Evolutionary conservation across 306 rosid species (phyloP).

Genomic region (Nissolia schottii): DNA sequence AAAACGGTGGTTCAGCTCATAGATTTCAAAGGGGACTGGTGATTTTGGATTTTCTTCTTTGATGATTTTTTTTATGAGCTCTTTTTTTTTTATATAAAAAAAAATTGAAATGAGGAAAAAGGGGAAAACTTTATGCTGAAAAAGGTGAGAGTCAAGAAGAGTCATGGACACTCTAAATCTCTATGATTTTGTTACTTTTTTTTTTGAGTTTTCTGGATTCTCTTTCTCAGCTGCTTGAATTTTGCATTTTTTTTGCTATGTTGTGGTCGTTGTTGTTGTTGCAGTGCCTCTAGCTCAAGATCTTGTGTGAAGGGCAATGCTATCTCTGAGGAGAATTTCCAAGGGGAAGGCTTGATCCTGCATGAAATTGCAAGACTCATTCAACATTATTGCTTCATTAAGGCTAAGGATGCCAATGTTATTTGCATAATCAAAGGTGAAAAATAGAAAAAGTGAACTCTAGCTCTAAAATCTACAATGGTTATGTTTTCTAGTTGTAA

Average conservation of each 20-base stretch:
- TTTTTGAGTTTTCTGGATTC: constrained; percentile 1
- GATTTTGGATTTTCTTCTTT: background rate
- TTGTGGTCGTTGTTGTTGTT: too few relatives aligned
- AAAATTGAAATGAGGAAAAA: background rate
- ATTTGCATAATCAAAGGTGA: constrained; percentile 20
- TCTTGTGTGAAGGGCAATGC: constrained; percentile 36
- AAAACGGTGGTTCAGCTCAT: background rate
- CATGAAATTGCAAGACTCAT: constrained; percentile 11
- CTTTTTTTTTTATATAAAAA: background rate
- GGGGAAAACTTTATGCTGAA: constrained; percentile 21
- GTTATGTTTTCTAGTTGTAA: background rate
- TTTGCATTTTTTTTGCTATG: constrained; percentile 10
- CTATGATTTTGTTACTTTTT: constrained; percentile 14
- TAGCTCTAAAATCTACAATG: background rate
- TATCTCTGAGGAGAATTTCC: background rate
- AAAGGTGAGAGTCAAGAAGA: constrained; percentile 48
- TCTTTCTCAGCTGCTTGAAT: constrained; percentile 1
- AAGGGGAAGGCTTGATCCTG: constrained; percentile 28
- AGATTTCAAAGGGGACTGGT: background rate
- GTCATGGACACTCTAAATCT: constrained; percentile 26
- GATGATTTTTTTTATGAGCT: background rate
- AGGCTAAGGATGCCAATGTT: background rate
- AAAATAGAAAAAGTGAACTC: background rate
- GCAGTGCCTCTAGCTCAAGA: constrained; percentile 32
- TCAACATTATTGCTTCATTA: background rate